Evolutionary conservation across 352 stramenopile genomes (phyloP).

Genomic region (Pythium dissimile): DNA sequence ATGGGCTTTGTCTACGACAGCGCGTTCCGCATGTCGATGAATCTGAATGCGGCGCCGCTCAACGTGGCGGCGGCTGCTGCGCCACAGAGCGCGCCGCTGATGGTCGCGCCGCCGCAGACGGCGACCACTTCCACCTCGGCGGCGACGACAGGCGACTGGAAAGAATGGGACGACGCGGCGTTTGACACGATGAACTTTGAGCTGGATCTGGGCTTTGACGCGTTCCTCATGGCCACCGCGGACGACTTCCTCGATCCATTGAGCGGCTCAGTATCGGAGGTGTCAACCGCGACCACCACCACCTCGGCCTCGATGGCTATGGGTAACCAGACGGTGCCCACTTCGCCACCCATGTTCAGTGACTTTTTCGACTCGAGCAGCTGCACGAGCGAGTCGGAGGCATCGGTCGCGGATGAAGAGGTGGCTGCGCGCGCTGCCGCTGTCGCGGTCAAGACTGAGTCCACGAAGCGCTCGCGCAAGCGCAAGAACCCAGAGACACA

Average conservation of each 20-base stretch:
- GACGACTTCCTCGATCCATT: conserved; percentile 67
- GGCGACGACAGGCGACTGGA: conserved; percentile 26
- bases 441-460: conserved; percentile 5
- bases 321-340: no score
- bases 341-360: conserved; percentile 18
- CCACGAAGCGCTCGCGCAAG: conserved; percentile 40
- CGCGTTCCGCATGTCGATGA: conserved; percentile 13
- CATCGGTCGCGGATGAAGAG: conserved; percentile 19
- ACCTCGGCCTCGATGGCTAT: neutral
- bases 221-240: conserved; percentile 49
- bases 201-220: conserved; percentile 58
- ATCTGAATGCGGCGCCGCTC: conserved; percentile 1
- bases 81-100: neutral
- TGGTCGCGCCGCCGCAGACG: neutral
- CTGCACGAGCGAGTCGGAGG: conserved; percentile 22
- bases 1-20: conserved; percentile 16
- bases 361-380: conserved; percentile 19
- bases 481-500: conserved; percentile 51
- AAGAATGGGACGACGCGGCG: conserved; percentile 41
- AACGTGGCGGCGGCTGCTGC: neutral
- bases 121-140: neutral
- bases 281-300: conserved; percentile 16
- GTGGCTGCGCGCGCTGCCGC: neutral
- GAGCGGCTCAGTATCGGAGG: conserved; percentile 7
- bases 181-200: conserved; percentile 45